phyloP scores from a whole-genome alignment of 2,329 filamentous ascomycete species.

The Rutstroemia sp. region DNA sequence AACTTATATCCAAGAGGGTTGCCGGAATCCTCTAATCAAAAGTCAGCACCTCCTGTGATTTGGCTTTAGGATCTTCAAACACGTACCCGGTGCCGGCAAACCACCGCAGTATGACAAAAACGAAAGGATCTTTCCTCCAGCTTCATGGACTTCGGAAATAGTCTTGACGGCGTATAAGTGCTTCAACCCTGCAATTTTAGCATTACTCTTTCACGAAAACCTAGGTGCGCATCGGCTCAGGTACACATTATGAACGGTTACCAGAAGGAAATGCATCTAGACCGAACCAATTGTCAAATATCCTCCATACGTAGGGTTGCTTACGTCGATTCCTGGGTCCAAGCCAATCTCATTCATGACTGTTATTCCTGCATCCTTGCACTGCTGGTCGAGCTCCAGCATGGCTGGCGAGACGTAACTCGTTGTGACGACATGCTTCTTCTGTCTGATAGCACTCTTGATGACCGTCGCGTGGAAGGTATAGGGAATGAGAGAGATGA shows the following conservation, averaged over 20 bases:
- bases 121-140: conserved; percentile 73
- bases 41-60: no score
- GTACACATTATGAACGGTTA: no score
- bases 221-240: no score
- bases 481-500: conserved; percentile 83
- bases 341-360: conserved; percentile 93
- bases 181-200: no score
- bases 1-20: conserved; percentile 97
- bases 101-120: conserved; percentile 75
- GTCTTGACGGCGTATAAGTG: conserved; percentile 74
- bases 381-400: conserved; percentile 74
- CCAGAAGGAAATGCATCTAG: no score
- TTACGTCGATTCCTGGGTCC: conserved; percentile 59
- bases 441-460: conserved; percentile 84
- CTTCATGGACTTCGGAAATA: conserved; percentile 80
- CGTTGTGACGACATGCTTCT: conserved; percentile 95
- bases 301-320: no score
- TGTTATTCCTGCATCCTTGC: conserved; percentile 87
- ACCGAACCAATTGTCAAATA: no score
- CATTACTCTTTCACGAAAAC: no score
- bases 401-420: conserved; percentile 90
- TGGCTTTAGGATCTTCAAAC: no score
- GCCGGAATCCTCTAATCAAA: conserved; percentile 55
- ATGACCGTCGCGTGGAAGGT: conserved; percentile 83
- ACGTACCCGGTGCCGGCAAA: conserved; percentile 46